phyloP scores from a whole-genome alignment of 805 yeast genomes.

The Metschnikowia hibisci region DNA sequence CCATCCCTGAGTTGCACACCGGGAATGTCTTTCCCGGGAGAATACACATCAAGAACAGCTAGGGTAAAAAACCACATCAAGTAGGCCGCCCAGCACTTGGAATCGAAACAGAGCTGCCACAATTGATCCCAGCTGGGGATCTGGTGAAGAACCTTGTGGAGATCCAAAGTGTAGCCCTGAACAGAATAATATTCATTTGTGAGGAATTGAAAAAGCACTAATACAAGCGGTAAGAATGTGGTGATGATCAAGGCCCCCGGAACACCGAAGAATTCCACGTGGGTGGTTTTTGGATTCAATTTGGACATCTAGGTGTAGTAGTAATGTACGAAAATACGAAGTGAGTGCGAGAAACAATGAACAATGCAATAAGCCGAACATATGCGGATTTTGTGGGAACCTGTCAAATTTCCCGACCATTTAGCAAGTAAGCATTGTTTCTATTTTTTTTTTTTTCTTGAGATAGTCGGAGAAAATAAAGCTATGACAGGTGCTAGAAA shows the following conservation, averaged over 20 bases:
- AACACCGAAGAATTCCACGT: slow-evolving; percentile 74
- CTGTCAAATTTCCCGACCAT: too few species aligned
- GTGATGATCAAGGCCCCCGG: slow-evolving; percentile 70
- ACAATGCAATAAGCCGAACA: background rate
- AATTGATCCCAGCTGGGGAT: slow-evolving; percentile 27
- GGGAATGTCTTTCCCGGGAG: slow-evolving; percentile 54
- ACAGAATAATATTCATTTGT: slow-evolving; percentile 58
- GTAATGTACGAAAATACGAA: background rate
- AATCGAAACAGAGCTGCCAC: slow-evolving; percentile 37
- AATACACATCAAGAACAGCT: slow-evolving; percentile 62
- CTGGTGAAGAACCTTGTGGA: slow-evolving; percentile 33
- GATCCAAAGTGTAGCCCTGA: slow-evolving; percentile 45
- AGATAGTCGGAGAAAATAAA: too few species aligned
- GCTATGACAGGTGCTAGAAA: too few species aligned
- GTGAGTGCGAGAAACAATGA: background rate
- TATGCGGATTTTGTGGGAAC: background rate
- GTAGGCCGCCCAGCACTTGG: slow-evolving; percentile 59
- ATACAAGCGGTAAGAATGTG: slow-evolving; percentile 60
- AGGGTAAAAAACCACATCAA: slow-evolving; percentile 67
- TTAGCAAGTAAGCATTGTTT: too few species aligned
- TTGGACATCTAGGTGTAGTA: slow-evolving; percentile 9
- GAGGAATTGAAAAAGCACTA: slow-evolving; percentile 55
- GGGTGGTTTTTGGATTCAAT: slow-evolving; percentile 68
- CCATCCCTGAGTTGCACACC: slow-evolving; percentile 82
- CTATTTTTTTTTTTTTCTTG: too few species aligned